Conservation (phyloP, 2,329 filamentous ascomycete species). For the Westerdykella ornata region DNA sequence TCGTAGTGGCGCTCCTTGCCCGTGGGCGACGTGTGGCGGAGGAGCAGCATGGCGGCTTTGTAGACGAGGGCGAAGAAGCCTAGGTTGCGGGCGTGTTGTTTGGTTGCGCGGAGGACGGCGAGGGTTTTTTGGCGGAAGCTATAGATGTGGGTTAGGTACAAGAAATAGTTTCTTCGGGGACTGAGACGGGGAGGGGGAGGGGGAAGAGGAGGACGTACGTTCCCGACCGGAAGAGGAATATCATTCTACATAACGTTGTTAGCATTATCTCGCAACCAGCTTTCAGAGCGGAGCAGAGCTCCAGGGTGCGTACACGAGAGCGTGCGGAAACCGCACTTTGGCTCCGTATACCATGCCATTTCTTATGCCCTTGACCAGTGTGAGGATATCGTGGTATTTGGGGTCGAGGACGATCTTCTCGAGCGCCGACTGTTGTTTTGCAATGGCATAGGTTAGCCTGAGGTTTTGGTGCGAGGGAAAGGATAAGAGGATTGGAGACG, state of each 20-base stretch:
- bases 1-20: slow-evolving; percentile 66
- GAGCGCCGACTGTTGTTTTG: slow-evolving; percentile 54
- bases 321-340: slow-evolving; percentile 97
- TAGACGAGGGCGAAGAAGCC: slow-evolving; percentile 88
- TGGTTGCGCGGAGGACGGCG: slow-evolving; percentile 78
- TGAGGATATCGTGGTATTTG: slow-evolving; percentile 74
- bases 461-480: background rate
- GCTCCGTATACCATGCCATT: slow-evolving; percentile 96
- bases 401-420: slow-evolving; percentile 77
- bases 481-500: background rate
- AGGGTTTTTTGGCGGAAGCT: slow-evolving; percentile 67
- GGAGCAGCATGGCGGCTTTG: slow-evolving; percentile 70
- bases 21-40: slow-evolving; percentile 51
- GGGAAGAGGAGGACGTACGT: slow-evolving; percentile 50
- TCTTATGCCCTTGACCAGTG: slow-evolving; percentile 84
- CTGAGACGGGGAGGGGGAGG: background rate
- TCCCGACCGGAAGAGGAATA: slow-evolving; percentile 90
- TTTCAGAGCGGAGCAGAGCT: no score
- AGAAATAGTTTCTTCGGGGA: slow-evolving; percentile 4
- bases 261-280: no score
- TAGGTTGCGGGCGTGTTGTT: slow-evolving; percentile 84
- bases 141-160: slow-evolving; percentile 7
- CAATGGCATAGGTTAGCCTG: background rate
- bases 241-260: slow-evolving; percentile 58
- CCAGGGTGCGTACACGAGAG: slow-evolving; percentile 74